Percentiles rank a stretch among this genome's conserved stretches.
Conservation (phyloP, 805 yeast species). For the Metschnikowia colocasiae region DNA sequence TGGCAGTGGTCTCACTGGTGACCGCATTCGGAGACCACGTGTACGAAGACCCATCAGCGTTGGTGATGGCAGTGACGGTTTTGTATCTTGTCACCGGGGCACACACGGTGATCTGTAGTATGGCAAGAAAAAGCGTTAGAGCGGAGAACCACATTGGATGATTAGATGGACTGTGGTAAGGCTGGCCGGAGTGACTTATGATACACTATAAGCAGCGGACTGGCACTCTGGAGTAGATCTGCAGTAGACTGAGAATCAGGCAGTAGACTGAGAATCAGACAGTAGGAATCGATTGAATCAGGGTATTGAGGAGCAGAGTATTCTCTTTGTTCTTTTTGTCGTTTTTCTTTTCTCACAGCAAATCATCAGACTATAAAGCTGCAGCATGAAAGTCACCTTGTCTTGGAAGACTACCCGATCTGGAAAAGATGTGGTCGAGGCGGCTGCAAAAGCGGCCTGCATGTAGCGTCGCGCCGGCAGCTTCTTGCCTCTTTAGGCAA, state of each 20-base stretch:
- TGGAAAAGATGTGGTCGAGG: conserved; percentile 2
- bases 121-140: conserved; percentile 5
- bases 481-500: conserved; percentile 8
- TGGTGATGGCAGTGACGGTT: conserved; percentile 14
- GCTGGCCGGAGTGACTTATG: too few species aligned
- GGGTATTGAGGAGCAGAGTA: background rate
- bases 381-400: background rate
- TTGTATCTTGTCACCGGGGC: conserved; percentile 15
- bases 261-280: background rate
- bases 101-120: conserved; percentile 4
- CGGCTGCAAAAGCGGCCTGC: conserved; percentile 12
- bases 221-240: too few species aligned
- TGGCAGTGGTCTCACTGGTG: background rate
- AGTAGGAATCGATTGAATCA: background rate
- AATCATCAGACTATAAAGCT: background rate
- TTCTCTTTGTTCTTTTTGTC: too few species aligned
- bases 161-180: background rate
- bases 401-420: conserved; percentile 2
- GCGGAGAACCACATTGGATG: conserved; percentile 5
- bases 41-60: conserved; percentile 13
- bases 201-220: too few species aligned
- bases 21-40: conserved; percentile 7
- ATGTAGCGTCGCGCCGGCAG: background rate
- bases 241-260: background rate
- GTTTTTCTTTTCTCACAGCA: background rate